Evolutionary conservation across 257 asterid genomes (phyloP).

Genomic region (Solanum sitiens): DNA sequence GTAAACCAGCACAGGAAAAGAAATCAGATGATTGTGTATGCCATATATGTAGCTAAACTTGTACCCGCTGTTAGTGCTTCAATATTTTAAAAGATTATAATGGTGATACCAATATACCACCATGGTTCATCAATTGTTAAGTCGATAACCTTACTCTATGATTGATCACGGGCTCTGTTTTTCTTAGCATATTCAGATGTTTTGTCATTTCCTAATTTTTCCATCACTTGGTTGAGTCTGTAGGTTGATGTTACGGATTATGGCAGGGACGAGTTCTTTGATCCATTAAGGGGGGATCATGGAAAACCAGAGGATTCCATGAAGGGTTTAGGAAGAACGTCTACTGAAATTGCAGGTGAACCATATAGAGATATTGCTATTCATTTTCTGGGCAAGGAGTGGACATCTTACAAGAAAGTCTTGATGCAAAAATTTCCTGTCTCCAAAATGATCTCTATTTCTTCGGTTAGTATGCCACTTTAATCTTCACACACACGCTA

Average conservation of each 20-base stretch:
- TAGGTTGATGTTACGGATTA: conserved; percentile 33
- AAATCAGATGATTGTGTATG: neutral
- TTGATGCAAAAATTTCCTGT: conserved; percentile 66
- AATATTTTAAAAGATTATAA: neutral
- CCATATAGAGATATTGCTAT: conserved; percentile 6
- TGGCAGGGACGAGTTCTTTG: conserved; percentile 26
- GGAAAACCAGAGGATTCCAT: conserved; percentile 16
- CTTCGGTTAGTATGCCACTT: conserved; percentile 29
- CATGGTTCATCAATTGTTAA: neutral
- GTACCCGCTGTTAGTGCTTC: neutral
- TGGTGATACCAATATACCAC: neutral
- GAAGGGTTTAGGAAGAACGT: conserved; percentile 16
- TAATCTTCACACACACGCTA: neutral
- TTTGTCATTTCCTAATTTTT: neutral
- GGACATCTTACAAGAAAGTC: conserved; percentile 54
- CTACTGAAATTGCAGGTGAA: conserved; percentile 8
- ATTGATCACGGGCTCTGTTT: neutral
- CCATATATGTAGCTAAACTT: neutral
- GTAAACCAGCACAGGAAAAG: neutral
- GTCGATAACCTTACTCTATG: neutral
- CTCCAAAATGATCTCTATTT: conserved; percentile 36
- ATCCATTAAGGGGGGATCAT: conserved; percentile 50
- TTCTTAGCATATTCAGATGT: neutral
- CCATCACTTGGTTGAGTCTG: conserved; percentile 10
- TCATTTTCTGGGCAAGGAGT: conserved; percentile 37